phyloP scores from a whole-genome alignment of 345 rosid genomes.

The Gossypium anomalum region DNA sequence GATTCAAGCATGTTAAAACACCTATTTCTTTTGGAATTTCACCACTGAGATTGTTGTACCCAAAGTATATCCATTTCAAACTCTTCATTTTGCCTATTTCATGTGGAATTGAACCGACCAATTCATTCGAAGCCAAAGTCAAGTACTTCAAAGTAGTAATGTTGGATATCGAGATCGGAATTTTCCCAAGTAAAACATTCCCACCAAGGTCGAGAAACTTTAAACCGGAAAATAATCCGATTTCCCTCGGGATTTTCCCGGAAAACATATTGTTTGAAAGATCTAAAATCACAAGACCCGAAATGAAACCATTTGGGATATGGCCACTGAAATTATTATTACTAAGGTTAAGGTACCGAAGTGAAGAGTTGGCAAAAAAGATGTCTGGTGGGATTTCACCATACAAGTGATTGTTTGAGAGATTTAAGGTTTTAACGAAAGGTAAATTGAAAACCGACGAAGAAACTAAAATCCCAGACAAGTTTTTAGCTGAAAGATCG shows the following conservation, averaged over 20 bases:
- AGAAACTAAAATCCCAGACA: slow-evolving; percentile 50
- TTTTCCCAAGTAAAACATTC: slow-evolving; percentile 54
- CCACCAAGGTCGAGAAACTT: slow-evolving; percentile 81
- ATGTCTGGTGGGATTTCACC: slow-evolving; percentile 50
- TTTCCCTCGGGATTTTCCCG: slow-evolving; percentile 45
- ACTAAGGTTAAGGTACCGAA: slow-evolving; percentile 67
- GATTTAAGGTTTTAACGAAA: slow-evolving; percentile 43
- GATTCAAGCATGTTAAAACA: slow-evolving; percentile 43
- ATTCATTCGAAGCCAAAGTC: slow-evolving; percentile 76
- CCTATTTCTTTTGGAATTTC: slow-evolving; percentile 67
- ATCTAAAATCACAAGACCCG: slow-evolving; percentile 54
- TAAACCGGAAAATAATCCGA: slow-evolving; percentile 52
- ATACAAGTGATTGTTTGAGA: slow-evolving; percentile 57
- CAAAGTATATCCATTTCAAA: slow-evolving; percentile 80
- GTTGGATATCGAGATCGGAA: slow-evolving; percentile 50
- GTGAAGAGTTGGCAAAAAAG: slow-evolving; percentile 50
- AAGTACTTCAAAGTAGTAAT: slow-evolving; percentile 48
- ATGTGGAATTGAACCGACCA: slow-evolving; percentile 52
- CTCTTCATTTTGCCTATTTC: slow-evolving; percentile 47
- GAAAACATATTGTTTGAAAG: slow-evolving; percentile 80
- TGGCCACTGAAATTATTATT: slow-evolving; percentile 78
- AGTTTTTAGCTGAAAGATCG: slow-evolving; percentile 53
- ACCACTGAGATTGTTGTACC: slow-evolving; percentile 83
- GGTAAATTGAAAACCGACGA: slow-evolving; percentile 48
- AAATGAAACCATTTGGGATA: slow-evolving; percentile 29